phyloP scores from a whole-genome alignment of 1,284 basidiomycete species.

The Wallemia hederae region DNA sequence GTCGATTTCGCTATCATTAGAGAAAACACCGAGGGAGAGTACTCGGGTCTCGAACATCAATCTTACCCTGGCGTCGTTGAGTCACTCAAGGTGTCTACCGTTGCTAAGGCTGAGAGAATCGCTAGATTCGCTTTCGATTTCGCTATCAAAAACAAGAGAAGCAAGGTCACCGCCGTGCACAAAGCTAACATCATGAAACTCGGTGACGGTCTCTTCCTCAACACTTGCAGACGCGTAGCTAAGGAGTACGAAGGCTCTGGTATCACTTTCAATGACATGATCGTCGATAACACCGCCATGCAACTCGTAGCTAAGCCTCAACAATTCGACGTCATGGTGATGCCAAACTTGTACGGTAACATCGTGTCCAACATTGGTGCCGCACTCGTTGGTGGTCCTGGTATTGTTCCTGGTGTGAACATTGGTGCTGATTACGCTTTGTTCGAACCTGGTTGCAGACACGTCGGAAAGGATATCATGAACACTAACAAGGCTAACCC shows the following conservation, averaged over 20 bases:
- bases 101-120: constrained; percentile 86
- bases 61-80: constrained; percentile 97
- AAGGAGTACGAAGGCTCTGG: constrained; percentile 78
- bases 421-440: constrained; percentile 91
- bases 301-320: constrained; percentile 81
- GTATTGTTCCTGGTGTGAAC: constrained; percentile 93
- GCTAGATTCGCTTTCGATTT: constrained; percentile 96
- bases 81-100: constrained; percentile 87
- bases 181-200: constrained; percentile 99
- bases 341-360: constrained; percentile 69
- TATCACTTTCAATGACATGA: constrained; percentile 90
- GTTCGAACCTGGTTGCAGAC: constrained; percentile 95
- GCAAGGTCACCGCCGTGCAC: constrained; percentile 99
- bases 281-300: constrained; percentile 98
- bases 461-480: constrained; percentile 95
- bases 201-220: constrained; percentile 95
- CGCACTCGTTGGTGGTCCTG: constrained; percentile 88
- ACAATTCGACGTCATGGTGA: constrained; percentile 98
- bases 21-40: constrained; percentile 99
- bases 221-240: constrained; percentile 85
- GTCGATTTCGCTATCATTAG: constrained; percentile 99
- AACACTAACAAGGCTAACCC: constrained; percentile 94
- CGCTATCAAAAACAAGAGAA: constrained; percentile 91
- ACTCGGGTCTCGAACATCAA: constrained; percentile 94
- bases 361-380: constrained; percentile 97